Evolutionary conservation across 257 asterid species (phyloP).

Genomic region (Lycium barbarum): DNA sequence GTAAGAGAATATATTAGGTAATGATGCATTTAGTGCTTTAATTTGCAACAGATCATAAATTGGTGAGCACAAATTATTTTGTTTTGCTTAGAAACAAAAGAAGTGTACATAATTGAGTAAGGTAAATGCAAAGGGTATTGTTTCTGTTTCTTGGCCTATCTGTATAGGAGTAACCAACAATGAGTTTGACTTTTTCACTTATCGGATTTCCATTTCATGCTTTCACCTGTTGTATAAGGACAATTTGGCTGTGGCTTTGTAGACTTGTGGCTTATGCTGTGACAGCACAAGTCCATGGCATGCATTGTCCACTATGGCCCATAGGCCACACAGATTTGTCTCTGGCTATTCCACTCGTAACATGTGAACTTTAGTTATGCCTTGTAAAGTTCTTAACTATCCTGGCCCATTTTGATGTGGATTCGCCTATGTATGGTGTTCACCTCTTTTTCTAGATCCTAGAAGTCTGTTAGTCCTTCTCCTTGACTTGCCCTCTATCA

Average conservation of each 20-base stretch:
- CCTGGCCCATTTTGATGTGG: too few relatives aligned
- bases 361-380: too few relatives aligned
- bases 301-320: too few relatives aligned
- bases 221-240: neutral
- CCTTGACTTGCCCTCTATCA: too few relatives aligned
- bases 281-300: too few relatives aligned
- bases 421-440: too few relatives aligned
- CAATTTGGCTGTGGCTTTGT: neutral
- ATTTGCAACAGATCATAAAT: neutral
- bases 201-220: neutral
- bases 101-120: neutral
- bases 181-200: neutral
- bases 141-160: neutral
- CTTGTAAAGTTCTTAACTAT: too few relatives aligned
- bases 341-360: too few relatives aligned
- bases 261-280: neutral
- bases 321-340: too few relatives aligned
- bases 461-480: too few relatives aligned
- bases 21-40: neutral
- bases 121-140: neutral
- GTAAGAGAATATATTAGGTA: neutral
- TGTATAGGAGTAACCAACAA: neutral
- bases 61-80: neutral
- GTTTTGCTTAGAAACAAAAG: neutral
- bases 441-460: too few relatives aligned